Evolutionary conservation across 2,329 filamentous ascomycete genomes (phyloP), one percentile per base, ranked within the genome.

Genomic region (Colletotrichum echinochloae): DNA sequence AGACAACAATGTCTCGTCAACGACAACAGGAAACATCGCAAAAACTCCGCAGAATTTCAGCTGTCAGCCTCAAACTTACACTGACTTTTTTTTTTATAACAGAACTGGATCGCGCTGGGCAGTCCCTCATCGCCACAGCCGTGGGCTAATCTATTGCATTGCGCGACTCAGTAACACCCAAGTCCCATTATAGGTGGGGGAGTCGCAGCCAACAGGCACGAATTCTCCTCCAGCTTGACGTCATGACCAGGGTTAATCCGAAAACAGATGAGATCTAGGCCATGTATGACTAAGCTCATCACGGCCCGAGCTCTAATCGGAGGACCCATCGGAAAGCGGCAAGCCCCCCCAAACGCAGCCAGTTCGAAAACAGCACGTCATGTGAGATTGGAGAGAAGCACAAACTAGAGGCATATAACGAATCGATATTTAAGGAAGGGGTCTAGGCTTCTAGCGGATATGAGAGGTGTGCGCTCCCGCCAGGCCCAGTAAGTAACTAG

Each of bases 221-320:
- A 70, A 41, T 41, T 49, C 48, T 65, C 48, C 55, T 49, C 8
- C 23, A 28, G 12, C 37, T 35, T 66, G 66, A 70, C 63, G 66
- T 70, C 63, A 70, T 66, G 9, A 20, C 7, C 8, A 9, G 30
- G 41, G 30, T 30, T 35, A 60, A 23, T 9, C 44, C 20, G 2
- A 35, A 35, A 55, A 55, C 4, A 55, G 30, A 26, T 20, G 5
- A 26, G n/a, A 16, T 55, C n/a, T 26, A 39, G 33, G 39, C 1
- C 3, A 1, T 1, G 30, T 8, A 52, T 66, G 48, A 66, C 56
- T 66, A 66, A 66, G n/a, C 48, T 7, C 37, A 4, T 9, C 5
- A 8, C 9, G 12, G 8, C 18, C 52, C 35, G 35, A 56, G 33
- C 52, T 39, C 35, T 12, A 1, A 14, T 18, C 5, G 26, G 20